phyloP scores from a whole-genome alignment of 2,329 filamentous ascomycete genomes.

The Phaeosphaeriaceae sp. region DNA sequence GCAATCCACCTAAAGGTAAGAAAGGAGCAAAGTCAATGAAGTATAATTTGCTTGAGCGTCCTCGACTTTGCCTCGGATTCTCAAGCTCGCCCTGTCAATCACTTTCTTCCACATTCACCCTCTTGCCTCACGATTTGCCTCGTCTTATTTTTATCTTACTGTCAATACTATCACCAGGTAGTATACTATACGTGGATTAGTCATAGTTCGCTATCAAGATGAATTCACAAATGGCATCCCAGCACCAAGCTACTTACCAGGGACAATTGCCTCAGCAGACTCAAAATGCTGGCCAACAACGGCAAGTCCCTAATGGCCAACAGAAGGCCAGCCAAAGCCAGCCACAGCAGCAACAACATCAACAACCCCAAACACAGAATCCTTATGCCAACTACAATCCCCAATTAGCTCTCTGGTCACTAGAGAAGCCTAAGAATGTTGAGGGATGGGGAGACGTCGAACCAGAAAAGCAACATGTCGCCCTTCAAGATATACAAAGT shows the following conservation, averaged over 20 bases:
- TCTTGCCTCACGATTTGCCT: not conserved
- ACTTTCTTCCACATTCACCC: conserved; percentile 1
- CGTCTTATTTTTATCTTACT: not conserved
- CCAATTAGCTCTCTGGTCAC: conserved; percentile 31
- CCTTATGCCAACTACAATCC: conserved; percentile 23
- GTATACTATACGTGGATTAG: not conserved
- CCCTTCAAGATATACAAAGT: conserved; percentile 26
- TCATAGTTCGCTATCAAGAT: conserved; percentile 2
- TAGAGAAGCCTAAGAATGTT: conserved; percentile 28
- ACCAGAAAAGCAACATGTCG: conserved; percentile 30
- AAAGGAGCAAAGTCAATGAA: conserved; percentile 6
- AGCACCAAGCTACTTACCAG: conserved; percentile 16
- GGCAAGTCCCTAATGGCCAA: conserved; percentile 17
- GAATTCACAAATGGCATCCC: conserved; percentile 17
- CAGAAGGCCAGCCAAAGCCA: conserved; percentile 16
- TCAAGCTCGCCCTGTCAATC: conserved; percentile 12
- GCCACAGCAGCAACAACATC: not conserved
- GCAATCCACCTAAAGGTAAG: conserved; percentile 7
- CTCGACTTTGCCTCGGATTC: conserved; percentile 19
- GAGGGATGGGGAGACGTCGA: conserved; percentile 35
- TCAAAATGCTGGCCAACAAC: conserved; percentile 28
- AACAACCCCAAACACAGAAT: not conserved
- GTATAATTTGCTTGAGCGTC: conserved; percentile 20
- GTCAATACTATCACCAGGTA: not conserved
- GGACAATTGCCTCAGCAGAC: conserved; percentile 14